Conservation (phyloP, 352 stramenopile genomes). For the Globisporangium megalacanthum region DNA sequence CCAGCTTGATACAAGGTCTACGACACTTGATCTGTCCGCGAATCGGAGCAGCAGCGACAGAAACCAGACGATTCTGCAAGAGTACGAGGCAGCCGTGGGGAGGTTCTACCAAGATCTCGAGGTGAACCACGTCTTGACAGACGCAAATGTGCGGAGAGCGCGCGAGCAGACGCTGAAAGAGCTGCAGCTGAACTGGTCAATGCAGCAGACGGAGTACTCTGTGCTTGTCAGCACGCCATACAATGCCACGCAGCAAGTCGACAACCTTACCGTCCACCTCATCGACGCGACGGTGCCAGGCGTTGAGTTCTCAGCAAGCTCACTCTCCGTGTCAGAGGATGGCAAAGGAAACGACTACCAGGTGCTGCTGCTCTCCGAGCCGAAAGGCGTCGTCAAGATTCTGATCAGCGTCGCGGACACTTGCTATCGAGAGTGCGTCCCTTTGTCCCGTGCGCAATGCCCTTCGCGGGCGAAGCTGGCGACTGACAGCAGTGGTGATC, state of each 20-base stretch:
- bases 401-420: slow-evolving; percentile 35
- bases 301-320: slow-evolving; percentile 64
- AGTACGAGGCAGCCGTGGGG: slow-evolving; percentile 13
- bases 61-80: slow-evolving; percentile 7
- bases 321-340: slow-evolving; percentile 56
- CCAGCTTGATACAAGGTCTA: slow-evolving; percentile 23
- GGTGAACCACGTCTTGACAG: slow-evolving; percentile 12
- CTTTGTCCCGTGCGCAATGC: slow-evolving; percentile 15
- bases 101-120: slow-evolving; percentile 27
- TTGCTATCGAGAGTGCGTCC: slow-evolving; percentile 55
- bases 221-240: slow-evolving; percentile 26
- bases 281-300: slow-evolving; percentile 49
- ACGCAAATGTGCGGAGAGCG: neutral
- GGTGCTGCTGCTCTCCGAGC: slow-evolving; percentile 58
- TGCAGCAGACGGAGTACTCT: slow-evolving; percentile 18
- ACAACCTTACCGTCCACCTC: slow-evolving; percentile 22
- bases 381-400: slow-evolving; percentile 41
- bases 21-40: slow-evolving; percentile 11
- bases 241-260: slow-evolving; percentile 14
- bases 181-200: slow-evolving; percentile 34
- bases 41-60: neutral
- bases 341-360: slow-evolving; percentile 73
- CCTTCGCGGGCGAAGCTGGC: slow-evolving; percentile 19
- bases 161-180: slow-evolving; percentile 19
- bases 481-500: slow-evolving; percentile 1